Evolutionary conservation across 2,329 filamentous ascomycete species (phyloP).

Genomic region (Epichloe scottii): DNA sequence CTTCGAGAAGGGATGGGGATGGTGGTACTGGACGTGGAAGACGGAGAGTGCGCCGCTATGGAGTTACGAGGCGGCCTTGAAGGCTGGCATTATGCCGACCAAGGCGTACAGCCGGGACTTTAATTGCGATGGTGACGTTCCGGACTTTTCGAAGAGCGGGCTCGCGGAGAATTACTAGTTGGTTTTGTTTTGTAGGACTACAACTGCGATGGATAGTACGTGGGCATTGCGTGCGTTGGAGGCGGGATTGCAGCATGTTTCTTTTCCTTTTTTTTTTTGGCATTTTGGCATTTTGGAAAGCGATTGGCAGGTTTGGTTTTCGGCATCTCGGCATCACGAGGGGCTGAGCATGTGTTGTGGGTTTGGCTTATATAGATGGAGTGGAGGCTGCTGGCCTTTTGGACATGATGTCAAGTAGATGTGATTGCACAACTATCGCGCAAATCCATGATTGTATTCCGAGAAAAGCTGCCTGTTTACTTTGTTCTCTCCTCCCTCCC

Average conservation of each 20-base stretch:
- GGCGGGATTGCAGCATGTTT: background rate
- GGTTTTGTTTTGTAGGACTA: background rate
- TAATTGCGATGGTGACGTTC: conserved; percentile 48
- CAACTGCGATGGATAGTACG: background rate
- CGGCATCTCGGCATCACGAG: background rate
- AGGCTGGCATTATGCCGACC: conserved; percentile 64
- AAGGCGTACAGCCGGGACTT: conserved; percentile 63
- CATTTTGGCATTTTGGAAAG: background rate
- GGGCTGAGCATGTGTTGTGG: background rate
- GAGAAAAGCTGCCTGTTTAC: no score
- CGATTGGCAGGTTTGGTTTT: background rate
- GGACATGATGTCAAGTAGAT: no score
- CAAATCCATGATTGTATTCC: no score
- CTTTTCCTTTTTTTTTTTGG: no score
- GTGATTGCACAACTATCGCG: no score
- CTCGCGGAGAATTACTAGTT: conserved; percentile 37
- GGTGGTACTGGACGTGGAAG: conserved; percentile 99
- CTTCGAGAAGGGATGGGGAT: conserved; percentile 88
- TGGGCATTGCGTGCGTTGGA: background rate
- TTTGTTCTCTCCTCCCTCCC: no score
- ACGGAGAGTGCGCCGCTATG: conserved; percentile 79
- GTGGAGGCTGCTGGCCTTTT: no score
- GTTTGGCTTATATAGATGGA: no score
- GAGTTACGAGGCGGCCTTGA: conserved; percentile 76
- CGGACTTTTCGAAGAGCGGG: conserved; percentile 32